A percentile compares a stretch with the other conserved stretches of the same genome.
These are phyloP conservation scores for Kandelia obovata DNA, from an alignment of 345 rosid species.

Conservation along the genomic window DNA sequence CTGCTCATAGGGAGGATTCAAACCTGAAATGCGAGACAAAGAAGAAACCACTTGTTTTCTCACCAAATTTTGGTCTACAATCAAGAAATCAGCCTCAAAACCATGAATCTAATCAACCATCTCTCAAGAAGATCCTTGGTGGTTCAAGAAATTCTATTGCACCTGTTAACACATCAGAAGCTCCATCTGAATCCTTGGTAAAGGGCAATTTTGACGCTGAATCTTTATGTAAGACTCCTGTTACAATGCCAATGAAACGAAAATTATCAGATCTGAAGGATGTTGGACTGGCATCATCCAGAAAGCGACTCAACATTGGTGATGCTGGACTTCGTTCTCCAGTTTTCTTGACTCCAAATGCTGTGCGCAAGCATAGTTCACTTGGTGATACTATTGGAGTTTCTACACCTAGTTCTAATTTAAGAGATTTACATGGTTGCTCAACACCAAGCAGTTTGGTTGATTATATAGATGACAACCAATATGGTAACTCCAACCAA, in stretches of 20 bases:
- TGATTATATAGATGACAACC: slow-evolving; percentile 51
- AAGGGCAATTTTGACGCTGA: slow-evolving; percentile 49
- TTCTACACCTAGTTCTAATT: slow-evolving; percentile 49
- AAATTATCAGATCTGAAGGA: slow-evolving; percentile 73
- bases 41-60: slow-evolving; percentile 74
- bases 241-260: slow-evolving; percentile 66
- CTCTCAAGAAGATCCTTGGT: slow-evolving; percentile 36
- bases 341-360: slow-evolving; percentile 47
- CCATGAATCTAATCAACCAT: slow-evolving; percentile 43
- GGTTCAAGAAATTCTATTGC: slow-evolving; percentile 36
- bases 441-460: slow-evolving; percentile 34
- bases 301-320: slow-evolving; percentile 61
- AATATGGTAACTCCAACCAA: slow-evolving; percentile 46
- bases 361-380: slow-evolving; percentile 41
- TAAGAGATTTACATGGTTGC: slow-evolving; percentile 43
- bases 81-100: slow-evolving; percentile 43
- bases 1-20: slow-evolving; percentile 43
- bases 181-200: slow-evolving; percentile 33
- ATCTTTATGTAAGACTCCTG: slow-evolving; percentile 61
- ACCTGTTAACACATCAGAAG: slow-evolving; percentile 36
- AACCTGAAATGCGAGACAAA: slow-evolving; percentile 50
- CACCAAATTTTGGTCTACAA: slow-evolving; percentile 59
- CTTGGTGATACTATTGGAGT: slow-evolving; percentile 45
- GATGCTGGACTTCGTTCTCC: slow-evolving; percentile 74
- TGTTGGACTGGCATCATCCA: slow-evolving; percentile 43